These are phyloP conservation scores for Penicillium sp. DNA, from an alignment of 2,329 filamentous ascomycete genomes.

Conservation along the genomic window DNA sequence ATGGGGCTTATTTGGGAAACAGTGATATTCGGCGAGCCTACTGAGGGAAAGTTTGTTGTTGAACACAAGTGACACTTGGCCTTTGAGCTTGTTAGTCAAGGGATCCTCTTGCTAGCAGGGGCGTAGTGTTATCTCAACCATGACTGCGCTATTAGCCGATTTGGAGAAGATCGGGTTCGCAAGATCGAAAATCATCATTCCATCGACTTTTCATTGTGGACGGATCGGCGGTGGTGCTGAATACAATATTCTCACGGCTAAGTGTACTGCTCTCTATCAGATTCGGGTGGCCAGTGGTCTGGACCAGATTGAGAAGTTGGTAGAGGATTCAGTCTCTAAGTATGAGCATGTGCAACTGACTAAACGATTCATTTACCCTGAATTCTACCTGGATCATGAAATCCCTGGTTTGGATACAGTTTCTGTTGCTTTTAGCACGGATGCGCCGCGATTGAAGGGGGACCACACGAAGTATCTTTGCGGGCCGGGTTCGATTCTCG, in stretches of 20 bases:
- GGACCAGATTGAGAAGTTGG: constrained; percentile 36
- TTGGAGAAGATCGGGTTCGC: constrained; percentile 38
- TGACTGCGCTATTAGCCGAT: constrained; percentile 38
- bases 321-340: constrained; percentile 36
- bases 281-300: constrained; percentile 45
- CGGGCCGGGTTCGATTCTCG: constrained; percentile 45
- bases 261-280: constrained; percentile 45
- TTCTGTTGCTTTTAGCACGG: constrained; percentile 46
- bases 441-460: constrained; percentile 42
- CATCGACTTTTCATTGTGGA: constrained; percentile 47
- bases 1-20: constrained; percentile 50
- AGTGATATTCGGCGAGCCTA: constrained; percentile 60
- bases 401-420: constrained; percentile 44
- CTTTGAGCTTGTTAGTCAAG: constrained; percentile 36
- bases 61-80: constrained; percentile 57
- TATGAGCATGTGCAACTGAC: constrained; percentile 41
- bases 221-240: constrained; percentile 45
- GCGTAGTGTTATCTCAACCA: constrained; percentile 34
- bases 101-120: constrained; percentile 33
- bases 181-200: constrained; percentile 42
- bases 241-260: constrained; percentile 47
- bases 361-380: constrained; percentile 43
- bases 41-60: constrained; percentile 55
- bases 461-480: constrained; percentile 44
- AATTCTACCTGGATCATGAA: constrained; percentile 45